Conservation (phyloP, 2,329 filamentous ascomycete species). For the Tolypocladium pustulatum region DNA sequence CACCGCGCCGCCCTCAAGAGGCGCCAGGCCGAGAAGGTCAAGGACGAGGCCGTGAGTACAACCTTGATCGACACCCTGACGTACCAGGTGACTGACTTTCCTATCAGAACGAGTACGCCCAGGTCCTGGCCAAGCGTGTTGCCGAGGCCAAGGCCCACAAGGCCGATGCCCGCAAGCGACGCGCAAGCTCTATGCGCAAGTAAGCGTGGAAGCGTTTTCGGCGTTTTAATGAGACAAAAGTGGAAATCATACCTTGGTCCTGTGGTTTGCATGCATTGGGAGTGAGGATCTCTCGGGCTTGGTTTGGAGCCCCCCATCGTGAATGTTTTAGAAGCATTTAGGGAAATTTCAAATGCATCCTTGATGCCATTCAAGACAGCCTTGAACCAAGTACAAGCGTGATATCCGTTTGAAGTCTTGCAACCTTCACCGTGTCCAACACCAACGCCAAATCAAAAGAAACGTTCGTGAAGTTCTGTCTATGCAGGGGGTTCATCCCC, state of each 20-base stretch:
- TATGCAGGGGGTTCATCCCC: too few species aligned
- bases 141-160: conserved; percentile 91
- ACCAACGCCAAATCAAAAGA: too few species aligned
- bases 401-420: neutral
- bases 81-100: conserved; percentile 12
- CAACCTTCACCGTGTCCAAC: too few species aligned
- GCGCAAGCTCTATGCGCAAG: conserved; percentile 91
- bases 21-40: conserved; percentile 90
- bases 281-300: conserved; percentile 24
- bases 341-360: conserved; percentile 21
- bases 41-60: conserved; percentile 90
- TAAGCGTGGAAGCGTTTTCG: conserved; percentile 51
- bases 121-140: conserved; percentile 94
- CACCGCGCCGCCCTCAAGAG: conserved; percentile 97
- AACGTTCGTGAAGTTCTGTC: too few species aligned
- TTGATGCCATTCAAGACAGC: conserved; percentile 7
- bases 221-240: conserved; percentile 24
- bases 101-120: conserved; percentile 87
- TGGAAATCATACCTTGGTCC: conserved; percentile 25
- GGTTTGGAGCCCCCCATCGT: conserved; percentile 16
- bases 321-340: conserved; percentile 29
- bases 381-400: neutral
- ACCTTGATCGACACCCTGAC: neutral
- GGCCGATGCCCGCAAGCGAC: conserved; percentile 90
- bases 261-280: conserved; percentile 27